These are phyloP conservation scores for Lathyrus oleraceus DNA, from an alignment of 306 rosid species.

Conservation along the genomic window DNA sequence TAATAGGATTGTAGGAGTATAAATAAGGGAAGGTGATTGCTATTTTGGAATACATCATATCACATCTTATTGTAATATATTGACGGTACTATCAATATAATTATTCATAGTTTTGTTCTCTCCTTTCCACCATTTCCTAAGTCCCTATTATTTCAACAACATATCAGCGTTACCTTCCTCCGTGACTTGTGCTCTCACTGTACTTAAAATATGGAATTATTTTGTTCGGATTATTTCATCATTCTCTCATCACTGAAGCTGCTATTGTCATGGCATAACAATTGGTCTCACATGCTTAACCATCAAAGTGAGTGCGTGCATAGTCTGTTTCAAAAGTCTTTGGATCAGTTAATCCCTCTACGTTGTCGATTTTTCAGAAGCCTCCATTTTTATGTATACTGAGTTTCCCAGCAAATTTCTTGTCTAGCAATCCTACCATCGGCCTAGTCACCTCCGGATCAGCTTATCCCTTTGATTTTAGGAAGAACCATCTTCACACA, in stretches of 20 bases:
- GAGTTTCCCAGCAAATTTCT: background rate
- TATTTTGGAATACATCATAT: background rate
- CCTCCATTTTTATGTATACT: background rate
- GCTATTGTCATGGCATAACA: background rate
- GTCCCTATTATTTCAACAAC: background rate
- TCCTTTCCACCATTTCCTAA: background rate
- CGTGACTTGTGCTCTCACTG: background rate
- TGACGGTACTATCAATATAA: background rate
- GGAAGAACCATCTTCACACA: too few relatives aligned
- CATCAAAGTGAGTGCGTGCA: background rate
- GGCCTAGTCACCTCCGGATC: too few relatives aligned
- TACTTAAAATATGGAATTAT: background rate
- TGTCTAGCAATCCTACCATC: too few relatives aligned
- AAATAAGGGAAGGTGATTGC: background rate
- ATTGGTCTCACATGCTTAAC: background rate
- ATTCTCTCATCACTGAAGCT: background rate
- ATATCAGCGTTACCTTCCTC: background rate
- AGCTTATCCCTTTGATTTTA: conserved; percentile 31
- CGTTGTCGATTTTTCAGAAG: background rate
- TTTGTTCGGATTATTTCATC: background rate
- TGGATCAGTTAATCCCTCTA: background rate
- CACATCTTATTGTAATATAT: background rate
- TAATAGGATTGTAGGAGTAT: background rate
- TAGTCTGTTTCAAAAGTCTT: background rate
- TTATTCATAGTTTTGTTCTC: background rate